A percentile compares a stretch with the other conserved stretches of the same genome.
Evolutionary conservation across 139 green algal species (phyloP).

Genomic region (Micromonas commoda): DNA sequence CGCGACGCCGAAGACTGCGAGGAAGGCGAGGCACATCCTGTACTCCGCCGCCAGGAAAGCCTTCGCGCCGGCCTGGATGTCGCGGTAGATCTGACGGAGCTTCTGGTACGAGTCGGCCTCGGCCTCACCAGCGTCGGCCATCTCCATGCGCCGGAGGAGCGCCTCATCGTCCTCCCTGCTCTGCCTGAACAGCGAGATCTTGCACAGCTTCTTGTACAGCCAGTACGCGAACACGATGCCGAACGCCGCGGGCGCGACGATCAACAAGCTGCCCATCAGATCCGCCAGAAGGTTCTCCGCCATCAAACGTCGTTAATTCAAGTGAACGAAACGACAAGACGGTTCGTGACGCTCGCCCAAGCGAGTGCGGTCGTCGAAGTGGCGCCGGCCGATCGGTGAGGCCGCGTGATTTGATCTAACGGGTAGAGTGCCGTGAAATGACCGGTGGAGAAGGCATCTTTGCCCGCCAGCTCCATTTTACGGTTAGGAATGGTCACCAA

Average conservation of each 20-base stretch:
- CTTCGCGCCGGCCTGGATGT: conserved; percentile 79
- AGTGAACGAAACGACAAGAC: too few species aligned
- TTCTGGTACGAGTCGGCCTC: conserved; percentile 46
- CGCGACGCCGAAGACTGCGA: conserved; percentile 69
- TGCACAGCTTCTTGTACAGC: conserved; percentile 21
- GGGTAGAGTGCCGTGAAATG: too few species aligned
- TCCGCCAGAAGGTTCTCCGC: neutral
- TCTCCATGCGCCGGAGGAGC: conserved; percentile 14
- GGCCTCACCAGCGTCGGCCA: neutral
- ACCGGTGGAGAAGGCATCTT: too few species aligned
- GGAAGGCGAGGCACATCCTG: conserved; percentile 59
- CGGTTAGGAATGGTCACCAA: too few species aligned
- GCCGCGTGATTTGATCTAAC: too few species aligned
- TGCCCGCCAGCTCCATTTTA: too few species aligned
- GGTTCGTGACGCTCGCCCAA: too few species aligned
- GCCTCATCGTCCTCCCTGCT: neutral
- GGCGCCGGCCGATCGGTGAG: too few species aligned
- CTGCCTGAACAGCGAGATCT: neutral
- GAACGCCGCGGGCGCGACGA: conserved; percentile 1
- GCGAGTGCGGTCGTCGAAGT: too few species aligned
- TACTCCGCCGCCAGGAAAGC: conserved; percentile 96
- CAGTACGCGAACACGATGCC: conserved; percentile 18
- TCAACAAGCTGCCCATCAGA: conserved; percentile 10
- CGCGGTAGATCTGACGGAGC: conserved; percentile 76
- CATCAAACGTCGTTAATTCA: too few species aligned